Evolutionary conservation across 495 filamentous ascomycete genomes (phyloP).

Genomic region (Aspergillus nanangensis): DNA sequence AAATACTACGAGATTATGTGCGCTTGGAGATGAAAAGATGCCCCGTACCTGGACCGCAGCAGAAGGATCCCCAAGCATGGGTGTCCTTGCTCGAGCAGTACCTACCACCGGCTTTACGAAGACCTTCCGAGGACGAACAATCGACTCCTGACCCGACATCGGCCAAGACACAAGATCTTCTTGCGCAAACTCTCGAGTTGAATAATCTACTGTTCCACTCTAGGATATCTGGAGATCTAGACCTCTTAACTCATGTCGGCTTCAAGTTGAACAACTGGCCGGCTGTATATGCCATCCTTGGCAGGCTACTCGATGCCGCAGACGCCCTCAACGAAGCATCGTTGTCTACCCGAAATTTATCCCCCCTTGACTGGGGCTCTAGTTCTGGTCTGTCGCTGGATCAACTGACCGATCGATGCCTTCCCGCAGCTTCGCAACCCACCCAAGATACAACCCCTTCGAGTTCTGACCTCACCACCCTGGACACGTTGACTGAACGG

Average conservation of each 20-base stretch:
- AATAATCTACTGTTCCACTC: conserved; percentile 23
- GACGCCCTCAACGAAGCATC: conserved; percentile 11
- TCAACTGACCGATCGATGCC: conserved; percentile 19
- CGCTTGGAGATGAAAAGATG: conserved; percentile 5
- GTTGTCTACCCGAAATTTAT: conserved; percentile 10
- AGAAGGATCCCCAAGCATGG: conserved; percentile 31
- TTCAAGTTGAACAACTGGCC: conserved; percentile 40
- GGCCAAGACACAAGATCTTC: conserved; percentile 10
- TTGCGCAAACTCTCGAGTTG: conserved; percentile 19
- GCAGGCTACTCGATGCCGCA: conserved; percentile 33
- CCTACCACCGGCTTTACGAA: conserved; percentile 33
- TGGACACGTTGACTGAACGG: conserved; percentile 22
- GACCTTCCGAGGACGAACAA: conserved; percentile 6
- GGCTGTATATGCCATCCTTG: conserved; percentile 34
- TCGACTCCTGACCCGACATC: conserved; percentile 6
- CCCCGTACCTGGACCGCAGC: conserved; percentile 8
- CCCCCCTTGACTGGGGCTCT: conserved; percentile 22
- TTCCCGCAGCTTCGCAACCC: conserved; percentile 3
- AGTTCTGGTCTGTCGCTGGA: conserved; percentile 22
- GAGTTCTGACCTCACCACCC: conserved; percentile 3
- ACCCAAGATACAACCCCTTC: neutral
- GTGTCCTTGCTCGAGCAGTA: conserved; percentile 37
- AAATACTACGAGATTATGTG: conserved; percentile 1
- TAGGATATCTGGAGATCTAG: conserved; percentile 18
- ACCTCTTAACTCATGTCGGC: conserved; percentile 41